phyloP scores from a whole-genome alignment of 345 rosid genomes.

The Pseudoturritis turrita region DNA sequence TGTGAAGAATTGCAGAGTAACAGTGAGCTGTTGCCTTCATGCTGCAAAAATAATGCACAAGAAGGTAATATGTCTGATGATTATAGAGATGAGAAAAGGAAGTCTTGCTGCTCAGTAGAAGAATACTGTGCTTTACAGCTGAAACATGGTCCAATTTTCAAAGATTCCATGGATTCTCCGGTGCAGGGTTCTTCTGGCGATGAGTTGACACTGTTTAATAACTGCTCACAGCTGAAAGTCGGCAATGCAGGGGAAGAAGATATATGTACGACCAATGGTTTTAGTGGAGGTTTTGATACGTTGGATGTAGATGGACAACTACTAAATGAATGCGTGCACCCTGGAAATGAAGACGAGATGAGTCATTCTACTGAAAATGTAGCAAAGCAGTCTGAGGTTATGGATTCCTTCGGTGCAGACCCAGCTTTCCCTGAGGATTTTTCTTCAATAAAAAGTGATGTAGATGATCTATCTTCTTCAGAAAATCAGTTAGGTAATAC shows the following conservation, averaged over 20 bases:
- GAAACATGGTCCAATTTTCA: background rate
- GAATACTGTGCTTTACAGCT: background rate
- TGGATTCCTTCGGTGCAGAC: conserved; percentile 12
- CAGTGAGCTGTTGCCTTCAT: conserved; percentile 24
- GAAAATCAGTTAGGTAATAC: background rate
- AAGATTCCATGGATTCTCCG: conserved; percentile 17
- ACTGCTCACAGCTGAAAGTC: conserved; percentile 13
- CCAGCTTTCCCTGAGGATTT: conserved; percentile 17
- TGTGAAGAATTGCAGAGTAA: conserved; percentile 22
- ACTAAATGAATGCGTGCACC: conserved; percentile 20
- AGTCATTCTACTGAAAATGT: conserved; percentile 18
- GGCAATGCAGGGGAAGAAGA: conserved; percentile 22
- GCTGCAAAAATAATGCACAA: conserved; percentile 14
- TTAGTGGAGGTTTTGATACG: background rate
- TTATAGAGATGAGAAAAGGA: conserved; percentile 15
- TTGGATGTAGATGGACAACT: conserved; percentile 23
- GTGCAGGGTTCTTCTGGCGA: conserved; percentile 16
- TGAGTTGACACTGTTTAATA: conserved; percentile 23
- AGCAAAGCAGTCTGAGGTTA: conserved; percentile 27
- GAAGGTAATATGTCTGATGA: conserved; percentile 14
- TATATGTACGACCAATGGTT: conserved; percentile 15
- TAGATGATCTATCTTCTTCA: conserved; percentile 25
- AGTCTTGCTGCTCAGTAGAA: conserved; percentile 13
- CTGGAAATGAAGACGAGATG: conserved; percentile 17
- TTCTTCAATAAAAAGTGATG: conserved; percentile 24